Conservation (phyloP, 2,329 filamentous ascomycete species). For the Aspergillus carbonarius region DNA sequence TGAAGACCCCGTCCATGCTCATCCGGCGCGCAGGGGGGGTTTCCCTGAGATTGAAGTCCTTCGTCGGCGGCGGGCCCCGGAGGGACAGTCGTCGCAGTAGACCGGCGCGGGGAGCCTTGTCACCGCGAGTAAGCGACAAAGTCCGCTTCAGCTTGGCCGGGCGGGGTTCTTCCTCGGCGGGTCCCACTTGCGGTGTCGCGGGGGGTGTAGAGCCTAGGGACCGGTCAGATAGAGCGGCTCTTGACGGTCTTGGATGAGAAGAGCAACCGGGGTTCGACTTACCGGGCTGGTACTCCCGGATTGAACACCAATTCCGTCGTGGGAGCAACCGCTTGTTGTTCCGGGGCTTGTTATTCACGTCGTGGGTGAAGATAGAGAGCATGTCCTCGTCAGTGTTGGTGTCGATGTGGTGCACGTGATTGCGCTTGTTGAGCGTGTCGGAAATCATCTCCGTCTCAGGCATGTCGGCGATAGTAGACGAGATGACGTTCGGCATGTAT, state of each 20-base stretch:
- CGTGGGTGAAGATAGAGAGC: slow-evolving; percentile 88
- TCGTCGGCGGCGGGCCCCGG: slow-evolving; percentile 44
- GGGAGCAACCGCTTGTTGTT: slow-evolving; percentile 91
- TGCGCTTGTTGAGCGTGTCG: slow-evolving; percentile 89
- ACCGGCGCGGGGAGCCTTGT: slow-evolving; percentile 45
- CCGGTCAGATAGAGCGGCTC: slow-evolving; percentile 34
- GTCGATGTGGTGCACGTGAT: slow-evolving; percentile 69
- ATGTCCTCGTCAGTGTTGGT: slow-evolving; percentile 85
- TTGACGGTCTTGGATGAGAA: not conserved
- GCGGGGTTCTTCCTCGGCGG: slow-evolving; percentile 30
- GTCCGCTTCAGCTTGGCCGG: slow-evolving; percentile 54
- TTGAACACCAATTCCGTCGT: slow-evolving; percentile 93
- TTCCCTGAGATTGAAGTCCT: slow-evolving; percentile 35
- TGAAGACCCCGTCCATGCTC: slow-evolving; percentile 36
- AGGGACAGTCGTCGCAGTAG: slow-evolving; percentile 51
- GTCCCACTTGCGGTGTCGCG: slow-evolving; percentile 57
- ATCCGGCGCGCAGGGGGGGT: slow-evolving; percentile 28
- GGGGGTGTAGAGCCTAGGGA: slow-evolving; percentile 72
- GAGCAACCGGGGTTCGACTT: slow-evolving; percentile 23
- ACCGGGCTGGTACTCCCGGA: slow-evolving; percentile 78
- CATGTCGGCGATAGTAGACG: slow-evolving; percentile 89
- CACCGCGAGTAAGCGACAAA: slow-evolving; percentile 60
- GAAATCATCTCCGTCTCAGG: slow-evolving; percentile 85
- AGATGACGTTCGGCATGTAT: slow-evolving; percentile 96
- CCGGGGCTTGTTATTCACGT: slow-evolving; percentile 82